phyloP scores from a whole-genome alignment of 1,284 basidiomycete genomes.

The Cystobasidium slooffiae region DNA sequence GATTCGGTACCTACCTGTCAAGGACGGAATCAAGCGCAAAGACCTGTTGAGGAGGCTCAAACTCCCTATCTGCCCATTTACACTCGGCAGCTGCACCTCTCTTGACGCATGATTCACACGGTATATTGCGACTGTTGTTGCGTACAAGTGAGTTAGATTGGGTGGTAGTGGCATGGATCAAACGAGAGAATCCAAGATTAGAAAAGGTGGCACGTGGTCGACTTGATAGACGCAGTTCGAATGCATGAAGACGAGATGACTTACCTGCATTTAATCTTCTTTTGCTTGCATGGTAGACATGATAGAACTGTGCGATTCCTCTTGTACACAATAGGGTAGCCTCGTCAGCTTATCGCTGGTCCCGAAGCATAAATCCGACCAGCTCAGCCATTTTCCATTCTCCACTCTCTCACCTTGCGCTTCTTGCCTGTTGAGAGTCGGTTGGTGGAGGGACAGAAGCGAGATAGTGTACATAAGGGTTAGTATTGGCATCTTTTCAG shows the following conservation, averaged over 20 bases:
- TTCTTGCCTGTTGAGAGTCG: too few species aligned
- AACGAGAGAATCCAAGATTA: neutral
- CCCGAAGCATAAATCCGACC: too few species aligned
- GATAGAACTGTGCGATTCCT: slow-evolving; percentile 10
- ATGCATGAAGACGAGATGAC: neutral
- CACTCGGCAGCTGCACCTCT: slow-evolving; percentile 30
- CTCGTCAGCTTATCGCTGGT: too few species aligned
- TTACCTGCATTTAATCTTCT: slow-evolving; percentile 11
- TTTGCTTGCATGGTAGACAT: slow-evolving; percentile 16
- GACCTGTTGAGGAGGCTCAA: slow-evolving; percentile 32
- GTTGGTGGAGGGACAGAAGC: too few species aligned
- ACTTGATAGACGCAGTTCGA: neutral
- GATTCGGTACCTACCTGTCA: neutral
- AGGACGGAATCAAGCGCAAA: slow-evolving; percentile 36
- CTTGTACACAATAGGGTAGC: neutral
- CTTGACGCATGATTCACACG: slow-evolving; percentile 30
- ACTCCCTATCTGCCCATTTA: slow-evolving; percentile 32
- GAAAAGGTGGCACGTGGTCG: neutral
- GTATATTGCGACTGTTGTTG: slow-evolving; percentile 23
- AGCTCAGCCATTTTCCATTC: too few species aligned
- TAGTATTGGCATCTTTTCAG: too few species aligned
- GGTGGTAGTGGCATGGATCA: too few species aligned
- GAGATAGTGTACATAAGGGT: too few species aligned
- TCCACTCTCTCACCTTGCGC: too few species aligned
- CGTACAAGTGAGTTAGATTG: neutral